Percentiles rank a stretch among this genome's conserved stretches.
These are phyloP conservation scores for Pascua guehoae DNA, from an alignment of 1,284 basidiomycete genomes.

Conservation along the genomic window DNA sequence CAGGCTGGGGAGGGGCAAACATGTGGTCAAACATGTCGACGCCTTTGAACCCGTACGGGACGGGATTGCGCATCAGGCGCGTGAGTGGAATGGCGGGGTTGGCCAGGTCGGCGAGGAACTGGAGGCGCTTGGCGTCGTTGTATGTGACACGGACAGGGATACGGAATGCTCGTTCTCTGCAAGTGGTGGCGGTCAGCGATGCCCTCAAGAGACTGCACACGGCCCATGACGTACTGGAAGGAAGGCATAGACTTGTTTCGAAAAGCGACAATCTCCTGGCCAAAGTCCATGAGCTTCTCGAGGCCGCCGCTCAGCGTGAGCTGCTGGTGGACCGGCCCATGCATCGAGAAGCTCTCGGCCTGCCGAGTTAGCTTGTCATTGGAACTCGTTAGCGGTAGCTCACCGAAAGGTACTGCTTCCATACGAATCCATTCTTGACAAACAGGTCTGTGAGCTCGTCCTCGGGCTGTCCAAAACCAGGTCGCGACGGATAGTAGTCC, in stretches of 20 bases:
- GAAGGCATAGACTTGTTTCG: slow-evolving; percentile 46
- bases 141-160: slow-evolving; percentile 84
- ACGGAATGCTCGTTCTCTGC: slow-evolving; percentile 70
- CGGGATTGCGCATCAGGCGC: slow-evolving; percentile 75
- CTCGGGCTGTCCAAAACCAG: slow-evolving; percentile 78
- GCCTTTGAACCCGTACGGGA: slow-evolving; percentile 90
- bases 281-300: slow-evolving; percentile 67
- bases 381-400: not conserved
- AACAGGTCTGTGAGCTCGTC: slow-evolving; percentile 72
- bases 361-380: slow-evolving; percentile 21
- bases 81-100: slow-evolving; percentile 81
- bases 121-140: slow-evolving; percentile 79
- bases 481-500: slow-evolving; percentile 78
- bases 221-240: slow-evolving; percentile 12
- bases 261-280: slow-evolving; percentile 71
- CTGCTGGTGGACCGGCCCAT: slow-evolving; percentile 55
- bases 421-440: slow-evolving; percentile 72
- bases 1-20: slow-evolving; percentile 50
- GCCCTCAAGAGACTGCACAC: not conserved
- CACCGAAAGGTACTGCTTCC: slow-evolving; percentile 47
- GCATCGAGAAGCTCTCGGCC: slow-evolving; percentile 57
- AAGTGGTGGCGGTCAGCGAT: not conserved
- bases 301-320: slow-evolving; percentile 55
- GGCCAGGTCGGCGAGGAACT: slow-evolving; percentile 88
- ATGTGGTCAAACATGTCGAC: slow-evolving; percentile 86